Evolutionary conservation across 441 rosid species (phyloP), one percentile per base, ranked within the genome.

Genomic region (Arabidopsis lyrata): DNA sequence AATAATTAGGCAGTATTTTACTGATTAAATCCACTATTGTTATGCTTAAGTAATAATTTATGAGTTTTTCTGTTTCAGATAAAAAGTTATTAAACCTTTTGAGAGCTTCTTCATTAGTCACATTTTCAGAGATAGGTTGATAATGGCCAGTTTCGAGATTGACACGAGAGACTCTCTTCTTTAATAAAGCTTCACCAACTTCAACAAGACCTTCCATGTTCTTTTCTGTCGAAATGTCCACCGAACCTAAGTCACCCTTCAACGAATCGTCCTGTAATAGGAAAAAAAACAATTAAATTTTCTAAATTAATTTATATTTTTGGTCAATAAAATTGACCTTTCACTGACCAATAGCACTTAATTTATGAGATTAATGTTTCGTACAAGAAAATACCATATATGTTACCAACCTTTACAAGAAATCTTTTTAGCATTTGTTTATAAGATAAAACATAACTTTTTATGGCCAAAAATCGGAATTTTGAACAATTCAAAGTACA

Each of bases 251-350:
- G 20, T 76, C 68, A 65, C 80, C 82, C 1, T 48, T 73, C 31
- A 87, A 65, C n/a, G 84, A 77, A 73, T 87, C 88, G 22, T 87
- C 89, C 89, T 86, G 60, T 39, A 4, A 58, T 48, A 36, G 9
- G 10, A 20, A 58, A 18, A 18, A 18, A 18, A 18, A 18, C 20
- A 0, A 18, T 18, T 18, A n/a, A n/a, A 10, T 0, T 6, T 16
- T 63, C 0, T 68, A 24, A 36, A 54, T 45, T 55, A 12, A 15
- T 50, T 34, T 27, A 38, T 24, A 22, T 41, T 38, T 38, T 29
- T 1, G 50, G 67, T 66, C 54, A 31, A 18, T 39, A 57, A 38
- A 66, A 29, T 59, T 49, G 68, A 66, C 68, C 13, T 16, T 57
- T 66, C 54, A 74, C 73, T 59, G 3, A 49, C 22, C 15, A 13